Percentiles rank a stretch among this genome's conserved stretches.
Evolutionary conservation across 2,329 filamentous ascomycete species (phyloP).

Genomic region (Hypoxylon sp.): DNA sequence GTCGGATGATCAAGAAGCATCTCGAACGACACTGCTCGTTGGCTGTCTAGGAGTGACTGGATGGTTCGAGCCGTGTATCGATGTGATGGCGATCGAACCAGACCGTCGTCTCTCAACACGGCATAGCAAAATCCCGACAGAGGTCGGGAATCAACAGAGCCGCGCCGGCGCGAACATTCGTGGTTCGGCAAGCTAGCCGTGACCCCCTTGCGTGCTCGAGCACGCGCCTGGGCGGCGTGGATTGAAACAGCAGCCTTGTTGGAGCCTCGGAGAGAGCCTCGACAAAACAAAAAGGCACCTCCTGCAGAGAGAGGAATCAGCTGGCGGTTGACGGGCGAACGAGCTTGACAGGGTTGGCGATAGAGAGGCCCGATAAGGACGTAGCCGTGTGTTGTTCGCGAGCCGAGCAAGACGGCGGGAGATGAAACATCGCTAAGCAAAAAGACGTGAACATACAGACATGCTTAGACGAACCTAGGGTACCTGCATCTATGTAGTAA

Average conservation of each 20-base stretch:
- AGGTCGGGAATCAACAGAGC: not conserved
- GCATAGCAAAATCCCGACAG: not conserved
- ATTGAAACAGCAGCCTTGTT: not conserved
- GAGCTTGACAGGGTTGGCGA: too few relatives aligned
- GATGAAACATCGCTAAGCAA: not conserved
- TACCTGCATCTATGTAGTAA: too few relatives aligned
- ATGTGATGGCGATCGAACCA: not conserved
- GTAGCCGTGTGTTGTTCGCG: not conserved
- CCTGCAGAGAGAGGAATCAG: too few relatives aligned
- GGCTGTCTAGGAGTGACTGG: too few relatives aligned
- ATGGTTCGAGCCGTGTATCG: too few relatives aligned
- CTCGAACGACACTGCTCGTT: too few relatives aligned
- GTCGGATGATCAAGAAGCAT: too few relatives aligned
- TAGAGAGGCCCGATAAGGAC: not conserved
- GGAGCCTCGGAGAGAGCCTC: not conserved
- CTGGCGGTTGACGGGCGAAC: too few relatives aligned
- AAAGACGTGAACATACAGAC: not conserved
- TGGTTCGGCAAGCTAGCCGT: conserved; percentile 17
- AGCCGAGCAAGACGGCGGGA: not conserved
- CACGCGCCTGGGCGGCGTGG: conserved; percentile 3
- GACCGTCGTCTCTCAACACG: not conserved
- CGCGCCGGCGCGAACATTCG: too few relatives aligned
- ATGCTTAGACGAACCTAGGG: too few relatives aligned
- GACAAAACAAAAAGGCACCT: not conserved
- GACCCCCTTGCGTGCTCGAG: conserved; percentile 13